Evolutionary conservation across 2,329 filamentous ascomycete species (phyloP), one percentile per base, ranked within the genome.

Genomic region (Triangularia setosa): DNA sequence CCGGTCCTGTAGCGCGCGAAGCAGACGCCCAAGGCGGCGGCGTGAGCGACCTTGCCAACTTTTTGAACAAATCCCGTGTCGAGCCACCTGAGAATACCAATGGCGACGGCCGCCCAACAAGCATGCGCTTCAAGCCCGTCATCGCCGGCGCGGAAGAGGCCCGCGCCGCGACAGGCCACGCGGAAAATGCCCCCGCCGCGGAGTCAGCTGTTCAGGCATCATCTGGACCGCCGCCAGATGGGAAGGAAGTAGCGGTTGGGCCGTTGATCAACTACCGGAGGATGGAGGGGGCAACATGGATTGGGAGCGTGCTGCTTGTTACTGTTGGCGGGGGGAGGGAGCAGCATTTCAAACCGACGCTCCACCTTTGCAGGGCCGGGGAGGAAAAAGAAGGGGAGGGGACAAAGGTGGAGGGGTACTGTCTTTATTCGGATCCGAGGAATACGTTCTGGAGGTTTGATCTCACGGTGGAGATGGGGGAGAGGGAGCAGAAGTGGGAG

Each of bases 371-470:
- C 40, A 71, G 73, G 24, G 71, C 71, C 35, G 40, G n/a, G 40
- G 40, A 9, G 7, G 40, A 48, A 21, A 6, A 21, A 21, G n/a
- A 21, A 40, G 14, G 18, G 3, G n/a, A 21, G 40, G 40, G 40
- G 66, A 55, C 7, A 63, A 63, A 75, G 79, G 64, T 92, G 80
- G 72, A 79, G 75, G 74, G 81, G 81, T 70, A 80, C 77, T 79
- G 84, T 83, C 74, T 94, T 78, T 79, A 89, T 87, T 84, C 89
- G 74, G 83, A 89, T 72, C 76, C 78, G 57, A 78, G 83, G 78
- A 79, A 88, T 83, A 98, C 94, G 0, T 99, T 99, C 76, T 99
- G 95, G 95, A 85, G 89, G 64, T 99, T 98, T 78, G 89, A 90
- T 70, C 76, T 99, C 30, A 83, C 88, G 69, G 86, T 97, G 40